A percentile compares a stretch with the other conserved stretches of the same genome.
Conservation (phyloP, 2,329 filamentous ascomycete genomes). For the Aspergillus persii region DNA sequence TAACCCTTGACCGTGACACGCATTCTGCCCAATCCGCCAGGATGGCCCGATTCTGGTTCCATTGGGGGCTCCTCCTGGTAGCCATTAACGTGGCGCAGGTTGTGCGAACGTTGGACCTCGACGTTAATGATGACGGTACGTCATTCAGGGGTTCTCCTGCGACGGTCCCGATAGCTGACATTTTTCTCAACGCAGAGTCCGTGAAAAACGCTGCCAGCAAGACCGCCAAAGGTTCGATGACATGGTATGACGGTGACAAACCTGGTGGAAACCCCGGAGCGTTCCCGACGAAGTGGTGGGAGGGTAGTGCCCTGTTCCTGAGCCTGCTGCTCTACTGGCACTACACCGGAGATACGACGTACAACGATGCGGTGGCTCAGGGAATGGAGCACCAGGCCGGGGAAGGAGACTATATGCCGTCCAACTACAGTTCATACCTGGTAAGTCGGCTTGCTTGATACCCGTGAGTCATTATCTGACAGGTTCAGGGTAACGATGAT, state of each 20-base stretch:
- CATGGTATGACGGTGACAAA: constrained; percentile 52
- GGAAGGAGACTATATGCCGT: constrained; percentile 37
- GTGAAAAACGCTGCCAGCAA: constrained; percentile 44
- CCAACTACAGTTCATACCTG: constrained; percentile 36
- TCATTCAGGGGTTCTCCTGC: neutral
- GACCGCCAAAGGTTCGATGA: constrained; percentile 50
- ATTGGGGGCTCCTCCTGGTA: neutral
- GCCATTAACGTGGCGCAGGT: neutral
- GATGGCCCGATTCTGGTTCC: neutral
- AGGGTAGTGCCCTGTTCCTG: constrained; percentile 67
- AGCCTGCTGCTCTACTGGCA: constrained; percentile 70
- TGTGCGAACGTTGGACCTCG: neutral
- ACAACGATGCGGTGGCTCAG: constrained; percentile 57
- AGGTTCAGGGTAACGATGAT: constrained; percentile 63
- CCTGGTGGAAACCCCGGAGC: constrained; percentile 52
- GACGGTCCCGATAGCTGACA: neutral
- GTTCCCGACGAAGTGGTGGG: constrained; percentile 74
- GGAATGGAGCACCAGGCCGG: constrained; percentile 36
- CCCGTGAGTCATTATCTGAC: neutral
- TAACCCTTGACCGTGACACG: neutral
- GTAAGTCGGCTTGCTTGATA: constrained; percentile 1
- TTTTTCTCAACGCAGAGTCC: constrained; percentile 29
- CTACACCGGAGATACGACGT: constrained; percentile 62
- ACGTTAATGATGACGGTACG: constrained; percentile 6
- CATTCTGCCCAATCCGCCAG: neutral